Conservation (phyloP, 176 grass and related monocot genomes). For the Carex littledalei region DNA sequence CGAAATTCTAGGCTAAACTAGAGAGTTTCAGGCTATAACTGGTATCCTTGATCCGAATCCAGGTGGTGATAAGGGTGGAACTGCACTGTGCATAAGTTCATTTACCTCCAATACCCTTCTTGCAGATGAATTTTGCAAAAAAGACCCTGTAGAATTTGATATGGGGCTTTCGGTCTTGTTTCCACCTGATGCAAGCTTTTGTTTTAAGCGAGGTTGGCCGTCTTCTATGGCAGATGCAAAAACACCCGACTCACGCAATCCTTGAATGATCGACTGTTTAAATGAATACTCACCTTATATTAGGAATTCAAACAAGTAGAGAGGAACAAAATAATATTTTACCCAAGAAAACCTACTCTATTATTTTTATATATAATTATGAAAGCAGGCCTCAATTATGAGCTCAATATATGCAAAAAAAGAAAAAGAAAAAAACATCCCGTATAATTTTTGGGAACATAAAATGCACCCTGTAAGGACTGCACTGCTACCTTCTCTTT, state of each 20-base stretch:
- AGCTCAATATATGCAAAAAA: neutral
- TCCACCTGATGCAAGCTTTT: constrained; percentile 24
- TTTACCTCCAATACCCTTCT: constrained; percentile 48
- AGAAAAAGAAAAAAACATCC: neutral
- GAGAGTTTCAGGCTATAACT: neutral
- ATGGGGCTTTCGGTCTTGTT: constrained; percentile 16
- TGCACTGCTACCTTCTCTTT: neutral
- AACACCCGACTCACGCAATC: constrained; percentile 66
- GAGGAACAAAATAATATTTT: neutral
- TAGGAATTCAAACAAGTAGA: neutral
- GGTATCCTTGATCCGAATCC: constrained; percentile 24
- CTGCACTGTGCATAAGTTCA: constrained; percentile 26
- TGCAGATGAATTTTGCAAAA: constrained; percentile 19
- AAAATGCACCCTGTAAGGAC: neutral
- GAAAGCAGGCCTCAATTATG: neutral
- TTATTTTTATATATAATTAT: neutral
- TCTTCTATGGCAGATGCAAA: constrained; percentile 73
- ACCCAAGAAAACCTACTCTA: neutral
- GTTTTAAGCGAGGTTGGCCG: constrained; percentile 34
- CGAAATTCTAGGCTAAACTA: neutral
- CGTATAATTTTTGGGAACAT: neutral
- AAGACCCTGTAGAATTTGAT: neutral
- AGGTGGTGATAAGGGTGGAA: constrained; percentile 62
- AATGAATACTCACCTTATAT: neutral
- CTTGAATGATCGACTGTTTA: constrained; percentile 72